Base-by-base conservation (phyloP, 345 rosid genomes). In the Gossypium arboreum region DNA sequence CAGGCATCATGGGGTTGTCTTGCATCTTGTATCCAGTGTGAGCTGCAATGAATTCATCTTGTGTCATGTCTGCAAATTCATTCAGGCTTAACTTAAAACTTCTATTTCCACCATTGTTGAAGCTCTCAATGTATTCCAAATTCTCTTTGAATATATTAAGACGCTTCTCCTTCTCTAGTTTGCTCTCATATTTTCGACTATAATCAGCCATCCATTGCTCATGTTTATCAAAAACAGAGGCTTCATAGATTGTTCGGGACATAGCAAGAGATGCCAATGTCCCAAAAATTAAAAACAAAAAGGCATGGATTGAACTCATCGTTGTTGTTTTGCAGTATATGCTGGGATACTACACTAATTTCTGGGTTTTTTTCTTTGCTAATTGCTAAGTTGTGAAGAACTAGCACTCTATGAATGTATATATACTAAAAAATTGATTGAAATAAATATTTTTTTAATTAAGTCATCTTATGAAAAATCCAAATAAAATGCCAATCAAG, bases 111-210 rank as follows among this genome's bases (percentile, higher is more conserved):
- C n/a, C 56, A 52, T 52, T 52, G 20, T 52, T 52, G 15, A 52
- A 17, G 56, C 56, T 52, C 9, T 52, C 56, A 52, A 52, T 52
- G 18, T 52, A 52, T 52, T 52, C 20, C 20, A 52, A 52, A 29
- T 55, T 55, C 58, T 55, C 58, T n/a, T n/a, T 55, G 24, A 55
- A 55, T 55, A 55, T 55, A n/a, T 55, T 55, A 55, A 55, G 58
- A 55, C 58, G 58, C 24, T n/a, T 55, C 9, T 55, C 58, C 24
- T 55, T 55, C 24, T 55, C 58, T 55, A 55, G n/a, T 7, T n/a
- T 55, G 58, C 11, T 55, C 58, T 55, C 58, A n/a, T 55, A 55
- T 55, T 55, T 55, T 6, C 58, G 58, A 29, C 34, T 3, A 29
- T 29, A 29, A 29, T 29, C 34, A 29, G n/a, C 11, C 58, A 55